Evolutionary conservation across 2,329 filamentous ascomycete species (phyloP).

Genomic region (Venturia pyrina): DNA sequence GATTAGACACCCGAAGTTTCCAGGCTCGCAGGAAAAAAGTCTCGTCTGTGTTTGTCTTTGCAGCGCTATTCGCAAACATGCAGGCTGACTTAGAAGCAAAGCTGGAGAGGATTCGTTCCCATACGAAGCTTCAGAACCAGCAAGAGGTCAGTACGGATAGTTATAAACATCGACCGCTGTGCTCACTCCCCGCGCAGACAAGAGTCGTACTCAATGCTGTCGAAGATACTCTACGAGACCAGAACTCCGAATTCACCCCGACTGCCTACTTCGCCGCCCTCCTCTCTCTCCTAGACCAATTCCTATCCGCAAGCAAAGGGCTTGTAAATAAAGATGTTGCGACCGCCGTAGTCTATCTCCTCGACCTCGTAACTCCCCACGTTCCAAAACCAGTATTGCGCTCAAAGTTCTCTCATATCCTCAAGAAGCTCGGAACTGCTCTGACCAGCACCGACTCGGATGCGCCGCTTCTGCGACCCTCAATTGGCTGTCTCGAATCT

Average conservation of each 20-base stretch:
- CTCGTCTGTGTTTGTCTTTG: neutral
- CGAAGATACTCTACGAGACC: conserved; percentile 83
- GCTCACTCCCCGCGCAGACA: conserved; percentile 43
- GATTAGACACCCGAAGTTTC: neutral
- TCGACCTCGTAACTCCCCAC: conserved; percentile 81
- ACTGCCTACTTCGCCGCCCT: conserved; percentile 96
- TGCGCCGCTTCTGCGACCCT: conserved; percentile 74
- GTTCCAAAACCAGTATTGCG: conserved; percentile 79
- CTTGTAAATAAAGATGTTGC: conserved; percentile 73
- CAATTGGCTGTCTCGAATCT: conserved; percentile 90
- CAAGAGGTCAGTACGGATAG: conserved; percentile 56
- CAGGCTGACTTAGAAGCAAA: conserved; percentile 62
- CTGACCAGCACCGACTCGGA: conserved; percentile 73
- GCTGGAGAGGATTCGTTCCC: conserved; percentile 86
- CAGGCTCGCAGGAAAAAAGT: neutral
- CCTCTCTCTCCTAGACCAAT: conserved; percentile 73
- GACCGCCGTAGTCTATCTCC: conserved; percentile 83
- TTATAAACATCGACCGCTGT: neutral
- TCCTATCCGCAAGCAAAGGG: conserved; percentile 51
- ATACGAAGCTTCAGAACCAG: conserved; percentile 90
- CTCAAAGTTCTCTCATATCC: conserved; percentile 90
- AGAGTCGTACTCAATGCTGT: conserved; percentile 81
- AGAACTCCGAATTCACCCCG: conserved; percentile 71
- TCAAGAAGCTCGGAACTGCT: conserved; percentile 74
- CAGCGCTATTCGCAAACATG: conserved; percentile 1